Base-by-base conservation (phyloP, 2,329 filamentous ascomycete genomes). In the Penicillium oxalicum region DNA sequence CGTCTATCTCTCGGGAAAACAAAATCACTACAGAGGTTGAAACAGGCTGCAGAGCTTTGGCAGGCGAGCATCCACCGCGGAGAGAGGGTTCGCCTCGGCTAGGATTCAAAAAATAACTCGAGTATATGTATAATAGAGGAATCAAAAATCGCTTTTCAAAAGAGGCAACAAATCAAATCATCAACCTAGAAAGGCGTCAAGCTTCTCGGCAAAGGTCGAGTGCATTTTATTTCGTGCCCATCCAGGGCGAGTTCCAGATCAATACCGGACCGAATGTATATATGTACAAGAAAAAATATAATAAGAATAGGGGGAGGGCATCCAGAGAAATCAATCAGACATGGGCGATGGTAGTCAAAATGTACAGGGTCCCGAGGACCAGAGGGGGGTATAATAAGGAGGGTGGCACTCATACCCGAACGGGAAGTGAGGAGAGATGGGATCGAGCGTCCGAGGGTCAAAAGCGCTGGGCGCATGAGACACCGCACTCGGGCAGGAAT, bases 201-300 rank as follows among this genome's bases (percentile, higher is more conserved):
- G 18, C 18, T 18, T 18, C 11, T 32, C 29, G 29, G 29, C 4
- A 7, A 32, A 11, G 7, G 29, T 11, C 4, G 29, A 32, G 36
- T 45, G 35, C 38, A 37, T 33, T 48, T 43, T 51, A 2, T 47
- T 48, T 54, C 53, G 37, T 49, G 52, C 58, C 57, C 57, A 52
- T 60, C 51, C 55, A 60, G 57, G 57, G 57, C 45, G 40, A 56
- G 46, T 48, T 37, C 40, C 35, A 45, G 50, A 49, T 42, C 32
- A 51, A 50, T 44, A 47, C 41, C 8, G 32, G 7, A n/a, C 28
- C 12, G 32, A 37, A 51, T 54, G 47, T 60, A 59, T 60, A 60
- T 60, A 40, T 60, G 41, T 60, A 60, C 56, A 60, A 44, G 50
- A 53, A 52, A 45, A 58, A 48, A 18, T 18, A 18, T 18, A 18